Base-by-base conservation (phyloP, 2,329 filamentous ascomycete genomes). In the Fusarium brevicatenulatum region DNA sequence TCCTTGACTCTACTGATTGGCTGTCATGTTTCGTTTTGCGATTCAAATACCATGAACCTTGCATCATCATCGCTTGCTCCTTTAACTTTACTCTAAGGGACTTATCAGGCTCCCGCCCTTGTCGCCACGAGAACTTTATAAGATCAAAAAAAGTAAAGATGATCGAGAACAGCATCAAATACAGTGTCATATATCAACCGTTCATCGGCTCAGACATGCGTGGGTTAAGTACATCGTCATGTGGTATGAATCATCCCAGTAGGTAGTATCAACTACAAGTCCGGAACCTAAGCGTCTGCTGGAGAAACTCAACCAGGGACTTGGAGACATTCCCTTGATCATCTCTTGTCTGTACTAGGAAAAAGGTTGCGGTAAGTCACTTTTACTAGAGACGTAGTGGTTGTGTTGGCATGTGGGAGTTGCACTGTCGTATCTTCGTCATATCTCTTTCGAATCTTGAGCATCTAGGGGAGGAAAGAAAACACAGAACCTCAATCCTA, bases 41-140 rank as follows among this genome's bases (percentile, higher is more conserved):
- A 43, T 57, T 60, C 47, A 60, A 55, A 50, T 39, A 30, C 71
- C 69, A 67, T 71, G 71, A 67, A 62, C 64, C 66, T 69, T 69
- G 66, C 36, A 64, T 52, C 64, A 64, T 52, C 62, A 66, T 75
- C 60, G 62, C 66, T 58, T 58, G 68, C 57, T 54, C 21, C 37
- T 39, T 39, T 25, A 44, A 37, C 28, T 23, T 56, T 39, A 36
- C 67, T 37, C 40, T 54, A 15, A 63, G 42, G 58, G 43, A 76
- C 61, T 30, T 39, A 37, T 37, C 47, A 62, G 40, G 52, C 58
- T 65, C 42, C 67, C 67, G 63, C 65, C 74, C 72, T 75, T 65
- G 63, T 65, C 64, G 46, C 58, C 55, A 53, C 56, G 46, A 64
- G 50, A 66, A 56, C 47, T 67, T 64, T 54, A 63, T 56, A 69